Evolutionary conservation across 179 eudicot species (phyloP).

Genomic region (Gypsophila paniculata): DNA sequence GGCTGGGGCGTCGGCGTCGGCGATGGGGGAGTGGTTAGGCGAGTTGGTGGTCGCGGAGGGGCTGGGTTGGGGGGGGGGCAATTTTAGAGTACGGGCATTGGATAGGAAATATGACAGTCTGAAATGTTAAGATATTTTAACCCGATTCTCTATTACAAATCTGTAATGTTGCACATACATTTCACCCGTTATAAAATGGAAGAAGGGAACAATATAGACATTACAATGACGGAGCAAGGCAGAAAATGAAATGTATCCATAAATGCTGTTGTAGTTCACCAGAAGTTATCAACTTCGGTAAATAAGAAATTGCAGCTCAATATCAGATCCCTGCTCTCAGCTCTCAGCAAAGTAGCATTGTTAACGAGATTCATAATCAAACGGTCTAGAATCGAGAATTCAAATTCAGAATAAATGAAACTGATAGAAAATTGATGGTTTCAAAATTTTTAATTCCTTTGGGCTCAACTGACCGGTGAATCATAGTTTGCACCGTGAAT

Average conservation of each 20-base stretch:
- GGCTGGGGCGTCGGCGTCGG: too few species aligned
- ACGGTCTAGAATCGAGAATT: background rate
- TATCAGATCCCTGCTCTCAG: background rate
- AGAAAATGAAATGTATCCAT: background rate
- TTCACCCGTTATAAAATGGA: background rate
- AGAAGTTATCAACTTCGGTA: background rate
- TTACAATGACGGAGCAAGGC: background rate
- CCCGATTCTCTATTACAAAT: slow-evolving; percentile 6
- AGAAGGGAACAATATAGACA: background rate
- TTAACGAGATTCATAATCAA: background rate
- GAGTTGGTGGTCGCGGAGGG: too few species aligned
- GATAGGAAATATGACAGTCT: background rate
- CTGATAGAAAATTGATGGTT: background rate
- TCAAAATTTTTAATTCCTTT: slow-evolving; percentile 5
- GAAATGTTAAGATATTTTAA: slow-evolving; percentile 4
- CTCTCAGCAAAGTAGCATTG: background rate
- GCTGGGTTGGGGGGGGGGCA: too few species aligned
- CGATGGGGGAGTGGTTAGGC: too few species aligned
- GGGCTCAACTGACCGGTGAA: background rate
- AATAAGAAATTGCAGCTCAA: background rate
- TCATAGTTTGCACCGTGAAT: background rate
- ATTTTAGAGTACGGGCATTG: background rate
- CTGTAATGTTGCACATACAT: background rate
- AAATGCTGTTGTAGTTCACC: background rate
- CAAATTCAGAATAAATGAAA: background rate